Evolutionary conservation across 176 grass and related monocot species (phyloP).

Genomic region (Olyra latifolia): DNA sequence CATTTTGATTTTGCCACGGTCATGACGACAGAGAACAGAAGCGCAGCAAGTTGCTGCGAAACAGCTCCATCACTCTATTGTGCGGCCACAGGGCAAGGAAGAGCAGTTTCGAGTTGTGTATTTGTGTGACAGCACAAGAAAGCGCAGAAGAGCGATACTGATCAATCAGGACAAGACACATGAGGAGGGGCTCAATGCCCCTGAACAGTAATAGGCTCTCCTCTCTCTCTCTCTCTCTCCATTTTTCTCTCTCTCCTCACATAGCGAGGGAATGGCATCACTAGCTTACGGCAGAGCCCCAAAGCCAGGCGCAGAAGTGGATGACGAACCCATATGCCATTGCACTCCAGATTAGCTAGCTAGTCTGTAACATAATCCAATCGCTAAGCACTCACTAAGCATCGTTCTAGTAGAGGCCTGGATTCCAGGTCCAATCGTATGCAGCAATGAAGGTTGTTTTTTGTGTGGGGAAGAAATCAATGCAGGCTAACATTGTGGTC

Average conservation of each 20-base stretch:
- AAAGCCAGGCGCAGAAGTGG: constrained; percentile 11
- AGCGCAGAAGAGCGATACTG: background rate
- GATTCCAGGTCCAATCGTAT: background rate
- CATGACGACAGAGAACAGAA: background rate
- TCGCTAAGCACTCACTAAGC: background rate
- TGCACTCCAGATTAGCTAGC: background rate
- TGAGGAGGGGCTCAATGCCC: background rate
- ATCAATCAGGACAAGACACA: background rate
- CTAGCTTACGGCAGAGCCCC: too few relatives aligned
- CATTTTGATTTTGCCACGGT: background rate
- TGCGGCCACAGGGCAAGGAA: background rate
- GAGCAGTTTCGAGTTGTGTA: too few relatives aligned
- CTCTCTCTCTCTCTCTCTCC: too few relatives aligned
- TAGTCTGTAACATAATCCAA: background rate
- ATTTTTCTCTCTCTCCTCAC: too few relatives aligned
- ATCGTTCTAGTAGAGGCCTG: background rate
- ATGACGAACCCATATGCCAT: background rate
- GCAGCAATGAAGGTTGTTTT: too few relatives aligned
- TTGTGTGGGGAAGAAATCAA: too few relatives aligned
- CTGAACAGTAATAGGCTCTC: too few relatives aligned
- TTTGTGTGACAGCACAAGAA: background rate
- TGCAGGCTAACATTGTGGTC: too few relatives aligned
- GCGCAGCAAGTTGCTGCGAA: background rate
- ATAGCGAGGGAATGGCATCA: too few relatives aligned
- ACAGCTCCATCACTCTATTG: background rate